These are phyloP conservation scores for Clavaria fumosa DNA, from an alignment of 768 basidiomycete species.

Conservation along the genomic window DNA sequence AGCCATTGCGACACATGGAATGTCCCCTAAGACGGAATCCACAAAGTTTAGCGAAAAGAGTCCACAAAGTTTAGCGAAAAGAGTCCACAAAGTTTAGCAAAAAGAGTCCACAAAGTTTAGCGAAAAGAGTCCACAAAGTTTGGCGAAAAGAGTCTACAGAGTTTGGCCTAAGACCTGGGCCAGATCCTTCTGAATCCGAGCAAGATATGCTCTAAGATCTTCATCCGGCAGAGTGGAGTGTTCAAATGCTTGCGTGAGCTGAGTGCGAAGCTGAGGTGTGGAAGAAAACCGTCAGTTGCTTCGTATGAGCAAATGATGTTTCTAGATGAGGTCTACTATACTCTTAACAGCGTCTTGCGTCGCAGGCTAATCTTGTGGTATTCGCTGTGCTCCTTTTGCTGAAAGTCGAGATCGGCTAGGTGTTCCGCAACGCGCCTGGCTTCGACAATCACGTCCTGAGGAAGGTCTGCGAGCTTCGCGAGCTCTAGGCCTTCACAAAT, in stretches of 20 bases:
- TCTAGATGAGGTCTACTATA: constrained; percentile 17
- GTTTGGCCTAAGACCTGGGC: constrained; percentile 32
- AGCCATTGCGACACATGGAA: too few species aligned
- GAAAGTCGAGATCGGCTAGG: constrained; percentile 42
- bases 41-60: too few species aligned
- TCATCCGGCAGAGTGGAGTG: constrained; percentile 60
- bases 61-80: too few species aligned
- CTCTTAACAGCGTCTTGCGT: constrained; percentile 54
- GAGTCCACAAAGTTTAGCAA: too few species aligned
- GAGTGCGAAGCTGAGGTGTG: constrained; percentile 46
- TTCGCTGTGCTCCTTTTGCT: constrained; percentile 44
- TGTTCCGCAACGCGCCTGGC: constrained; percentile 43
- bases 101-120: too few species aligned
- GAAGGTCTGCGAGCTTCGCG: constrained; percentile 77
- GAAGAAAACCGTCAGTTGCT: background rate
- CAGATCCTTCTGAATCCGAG: constrained; percentile 55
- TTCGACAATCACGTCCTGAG: constrained; percentile 49
- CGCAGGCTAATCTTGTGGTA: constrained; percentile 41
- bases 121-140: too few species aligned
- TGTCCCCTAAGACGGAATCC: too few species aligned
- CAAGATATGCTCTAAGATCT: constrained; percentile 51
- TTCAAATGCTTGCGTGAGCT: constrained; percentile 57
- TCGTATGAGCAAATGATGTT: background rate
- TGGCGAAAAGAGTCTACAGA: background rate
- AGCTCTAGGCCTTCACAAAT: constrained; percentile 63